Evolutionary conservation across 805 yeast species (phyloP).

Genomic region (Kockiozyma suomiensis): DNA sequence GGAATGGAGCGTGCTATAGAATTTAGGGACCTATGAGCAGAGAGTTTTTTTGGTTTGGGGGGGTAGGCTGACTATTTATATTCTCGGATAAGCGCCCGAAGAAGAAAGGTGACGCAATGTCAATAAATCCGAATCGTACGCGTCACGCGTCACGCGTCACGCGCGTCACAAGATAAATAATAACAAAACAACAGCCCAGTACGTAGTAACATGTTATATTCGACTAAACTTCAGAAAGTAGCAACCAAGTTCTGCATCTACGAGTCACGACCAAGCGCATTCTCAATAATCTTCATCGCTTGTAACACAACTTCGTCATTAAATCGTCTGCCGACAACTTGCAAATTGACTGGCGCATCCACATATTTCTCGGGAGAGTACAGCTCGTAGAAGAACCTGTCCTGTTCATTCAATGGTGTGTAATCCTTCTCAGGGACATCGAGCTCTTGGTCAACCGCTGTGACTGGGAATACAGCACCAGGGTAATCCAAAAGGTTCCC

Average conservation of each 20-base stretch:
- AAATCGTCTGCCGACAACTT: slow-evolving; percentile 35
- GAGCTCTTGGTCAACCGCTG: slow-evolving; percentile 29
- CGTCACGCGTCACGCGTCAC: no score
- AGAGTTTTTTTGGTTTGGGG: no score
- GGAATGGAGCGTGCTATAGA: no score
- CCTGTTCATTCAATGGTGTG: slow-evolving; percentile 35
- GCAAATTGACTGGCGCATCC: slow-evolving; percentile 37
- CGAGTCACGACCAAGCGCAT: slow-evolving; percentile 27
- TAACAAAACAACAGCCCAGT: no score
- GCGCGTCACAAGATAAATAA: no score
- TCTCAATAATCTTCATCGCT: slow-evolving; percentile 32
- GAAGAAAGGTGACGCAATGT: no score
- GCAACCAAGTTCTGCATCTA: not conserved
- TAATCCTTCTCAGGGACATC: slow-evolving; percentile 32
- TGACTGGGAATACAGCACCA: slow-evolving; percentile 46
- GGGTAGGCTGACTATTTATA: no score
- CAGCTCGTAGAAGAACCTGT: slow-evolving; percentile 34
- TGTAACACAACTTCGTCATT: slow-evolving; percentile 47
- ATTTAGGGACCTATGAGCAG: no score
- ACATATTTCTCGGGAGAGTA: slow-evolving; percentile 36
- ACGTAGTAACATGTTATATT: no score
- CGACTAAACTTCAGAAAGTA: not conserved
- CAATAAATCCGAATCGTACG: no score
- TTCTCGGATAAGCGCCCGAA: no score
- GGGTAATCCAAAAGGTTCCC: slow-evolving; percentile 73